phyloP scores from a whole-genome alignment of 2,329 filamentous ascomycete genomes.

The Stromatinia cepivora region DNA sequence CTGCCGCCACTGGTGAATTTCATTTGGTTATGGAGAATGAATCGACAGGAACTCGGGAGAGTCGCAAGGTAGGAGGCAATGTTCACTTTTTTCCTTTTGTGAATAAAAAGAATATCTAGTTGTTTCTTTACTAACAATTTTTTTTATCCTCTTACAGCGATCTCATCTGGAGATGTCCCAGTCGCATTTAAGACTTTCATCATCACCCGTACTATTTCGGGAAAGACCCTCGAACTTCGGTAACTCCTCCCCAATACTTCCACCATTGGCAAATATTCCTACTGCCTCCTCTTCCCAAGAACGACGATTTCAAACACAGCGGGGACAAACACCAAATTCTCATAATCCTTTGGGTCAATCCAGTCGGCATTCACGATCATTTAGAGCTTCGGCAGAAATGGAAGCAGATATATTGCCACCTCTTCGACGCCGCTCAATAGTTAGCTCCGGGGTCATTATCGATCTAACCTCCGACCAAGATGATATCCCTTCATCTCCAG shows the following conservation, averaged over 20 bases:
- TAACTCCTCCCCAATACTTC: conserved; percentile 25
- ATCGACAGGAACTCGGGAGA: conserved; percentile 11
- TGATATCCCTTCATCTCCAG: conserved; percentile 23
- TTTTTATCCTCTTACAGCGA: conserved; percentile 33
- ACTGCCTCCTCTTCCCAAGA: conserved; percentile 26
- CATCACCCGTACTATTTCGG: conserved; percentile 34
- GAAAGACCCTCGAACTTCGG: conserved; percentile 24
- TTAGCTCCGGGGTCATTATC: conserved; percentile 38
- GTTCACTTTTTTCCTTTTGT: conserved; percentile 7
- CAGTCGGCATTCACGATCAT: conserved; percentile 19
- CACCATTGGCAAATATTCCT: conserved; percentile 22
- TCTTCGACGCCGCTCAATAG: conserved; percentile 35
- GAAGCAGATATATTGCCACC: conserved; percentile 29
- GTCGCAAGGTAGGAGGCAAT: conserved; percentile 20
- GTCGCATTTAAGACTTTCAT: conserved; percentile 36
- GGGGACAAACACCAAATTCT: conserved; percentile 33
- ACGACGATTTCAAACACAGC: conserved; percentile 21
- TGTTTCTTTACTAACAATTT: conserved; percentile 5
- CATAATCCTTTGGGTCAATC: conserved; percentile 31
- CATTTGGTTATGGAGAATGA: conserved; percentile 13
- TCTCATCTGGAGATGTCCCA: conserved; percentile 39
- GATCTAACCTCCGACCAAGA: conserved; percentile 41
- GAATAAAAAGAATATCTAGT: neutral
- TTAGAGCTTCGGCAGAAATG: conserved; percentile 32
- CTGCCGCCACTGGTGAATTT: neutral